Evolutionary conservation across 2,329 filamentous ascomycete genomes (phyloP).

Genomic region (Rutstroemia sp.): DNA sequence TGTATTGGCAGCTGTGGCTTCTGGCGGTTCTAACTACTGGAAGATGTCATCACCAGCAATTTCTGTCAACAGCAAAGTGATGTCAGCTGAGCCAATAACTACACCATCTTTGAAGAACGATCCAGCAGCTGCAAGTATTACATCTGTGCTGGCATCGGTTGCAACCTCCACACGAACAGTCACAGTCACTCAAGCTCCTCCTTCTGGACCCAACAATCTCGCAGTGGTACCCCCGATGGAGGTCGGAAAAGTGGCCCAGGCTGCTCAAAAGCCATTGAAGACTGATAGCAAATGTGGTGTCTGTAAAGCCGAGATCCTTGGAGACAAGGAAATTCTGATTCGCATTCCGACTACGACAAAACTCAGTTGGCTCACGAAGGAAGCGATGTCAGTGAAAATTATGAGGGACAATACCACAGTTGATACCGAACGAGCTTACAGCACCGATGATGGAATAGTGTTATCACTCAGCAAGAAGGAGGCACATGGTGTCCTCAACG

Average conservation of each 20-base stretch:
- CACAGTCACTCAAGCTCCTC: slow-evolving; percentile 29
- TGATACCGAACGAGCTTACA: slow-evolving; percentile 37
- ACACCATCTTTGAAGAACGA: slow-evolving; percentile 19
- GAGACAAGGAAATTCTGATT: slow-evolving; percentile 46
- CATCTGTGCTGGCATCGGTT: slow-evolving; percentile 19
- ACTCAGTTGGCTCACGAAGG: slow-evolving; percentile 47
- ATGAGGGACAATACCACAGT: slow-evolving; percentile 41
- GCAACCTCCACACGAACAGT: slow-evolving; percentile 27
- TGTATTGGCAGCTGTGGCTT: slow-evolving; percentile 16
- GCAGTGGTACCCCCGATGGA: slow-evolving; percentile 36
- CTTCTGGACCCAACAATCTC: slow-evolving; percentile 31
- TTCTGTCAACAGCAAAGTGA: slow-evolving; percentile 28
- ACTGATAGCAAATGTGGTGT: slow-evolving; percentile 25
- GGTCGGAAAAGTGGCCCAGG: slow-evolving; percentile 21
- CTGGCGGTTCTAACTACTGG: not conserved
- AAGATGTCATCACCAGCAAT: slow-evolving; percentile 20
- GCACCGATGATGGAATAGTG: slow-evolving; percentile 28
- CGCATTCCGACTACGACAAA: slow-evolving; percentile 45
- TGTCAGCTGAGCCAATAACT: slow-evolving; percentile 22
- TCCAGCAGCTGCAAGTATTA: slow-evolving; percentile 13
- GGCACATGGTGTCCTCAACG: slow-evolving; percentile 49
- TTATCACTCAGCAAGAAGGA: slow-evolving; percentile 45
- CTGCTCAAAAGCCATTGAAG: slow-evolving; percentile 12
- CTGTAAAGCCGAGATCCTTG: slow-evolving; percentile 41
- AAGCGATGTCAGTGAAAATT: slow-evolving; percentile 49